These are phyloP conservation scores for Xanthoceras sorbifolium DNA, from an alignment of 345 rosid species.

Conservation along the genomic window DNA sequence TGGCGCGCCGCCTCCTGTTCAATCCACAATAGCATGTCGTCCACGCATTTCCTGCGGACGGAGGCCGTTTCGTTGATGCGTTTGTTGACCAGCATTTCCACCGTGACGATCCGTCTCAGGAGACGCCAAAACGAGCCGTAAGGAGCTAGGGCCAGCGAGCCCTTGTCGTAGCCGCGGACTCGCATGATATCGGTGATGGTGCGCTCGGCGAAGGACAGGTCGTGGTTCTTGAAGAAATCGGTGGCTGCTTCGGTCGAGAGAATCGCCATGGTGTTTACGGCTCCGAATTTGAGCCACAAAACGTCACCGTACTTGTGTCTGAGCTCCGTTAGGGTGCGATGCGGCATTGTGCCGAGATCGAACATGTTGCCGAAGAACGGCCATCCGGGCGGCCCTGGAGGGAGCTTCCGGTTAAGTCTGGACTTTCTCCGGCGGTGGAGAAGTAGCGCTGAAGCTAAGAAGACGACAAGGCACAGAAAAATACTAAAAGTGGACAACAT, in stretches of 20 bases:
- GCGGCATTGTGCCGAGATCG: conserved; percentile 53
- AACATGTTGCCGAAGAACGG: conserved; percentile 60
- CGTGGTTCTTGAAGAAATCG: conserved; percentile 64
- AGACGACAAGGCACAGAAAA: conserved; percentile 2
- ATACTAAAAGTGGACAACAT: conserved; percentile 5
- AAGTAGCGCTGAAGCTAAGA: not conserved
- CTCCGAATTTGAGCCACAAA: conserved; percentile 52
- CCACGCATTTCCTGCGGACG: conserved; percentile 44
- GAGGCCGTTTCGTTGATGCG: conserved; percentile 41
- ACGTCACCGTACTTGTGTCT: conserved; percentile 43
- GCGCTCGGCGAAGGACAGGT: conserved; percentile 52
- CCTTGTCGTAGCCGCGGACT: conserved; percentile 35
- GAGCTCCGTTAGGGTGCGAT: conserved; percentile 41
- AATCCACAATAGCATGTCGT: conserved; percentile 49
- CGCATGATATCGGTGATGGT: conserved; percentile 46
- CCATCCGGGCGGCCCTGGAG: conserved; percentile 71
- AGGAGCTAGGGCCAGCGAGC: conserved; percentile 54
- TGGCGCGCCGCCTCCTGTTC: conserved; percentile 33
- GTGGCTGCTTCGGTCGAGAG: conserved; percentile 47
- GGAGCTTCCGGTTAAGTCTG: conserved; percentile 22
- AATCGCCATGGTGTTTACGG: conserved; percentile 50
- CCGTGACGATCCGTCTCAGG: conserved; percentile 42
- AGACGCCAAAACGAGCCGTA: conserved; percentile 60
- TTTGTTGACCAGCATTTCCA: conserved; percentile 49
- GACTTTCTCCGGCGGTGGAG: conserved; percentile 17